Evolutionary conservation across 1,139 yeast species (phyloP), one percentile per base, ranked within the genome.

Genomic region (Kodamaea plutei): DNA sequence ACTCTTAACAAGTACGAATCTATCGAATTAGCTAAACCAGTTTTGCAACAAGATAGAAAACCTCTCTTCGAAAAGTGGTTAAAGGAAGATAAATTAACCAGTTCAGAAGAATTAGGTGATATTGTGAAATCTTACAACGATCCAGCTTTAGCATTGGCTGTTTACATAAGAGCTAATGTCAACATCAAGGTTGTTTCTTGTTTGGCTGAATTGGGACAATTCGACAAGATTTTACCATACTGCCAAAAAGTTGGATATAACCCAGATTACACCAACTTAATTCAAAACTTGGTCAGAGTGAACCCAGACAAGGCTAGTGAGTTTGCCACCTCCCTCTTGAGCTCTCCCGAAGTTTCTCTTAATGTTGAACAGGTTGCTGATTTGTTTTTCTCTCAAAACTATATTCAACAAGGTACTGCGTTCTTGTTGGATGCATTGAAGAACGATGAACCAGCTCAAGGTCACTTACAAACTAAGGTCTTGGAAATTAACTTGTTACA

Each of bases 271-370:
- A 76, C 94, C 30, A 84, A 85, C 41, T 73, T 93, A 62, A 77
- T 93, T 49, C 96, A 94, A 57, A 85, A 87, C 60, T 76, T 93
- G 52, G 80, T 91, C 30, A 79, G 96, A 58, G 79, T 84, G 27
- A 88, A 84, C 54, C 96, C 98, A n/a, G 99, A 93, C 52, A 87
- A 87, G 59, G 98, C 96, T 17, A 85, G 96, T 34, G 98, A 91
- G 59, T 91, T 93, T 65, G 97, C 98, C 9, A 81, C 89, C 26
- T 84, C 88, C 43, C 72, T 93, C 39, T 76, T 87, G 43, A 72
- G 78, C 45, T 67, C 76, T 31, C 74, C 76, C 17, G 78, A 76
- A 29, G 66, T 79, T 25, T 74, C 78, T 43, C 64, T 89, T 44
- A 87, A 89, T 47, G 69, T 87, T 43, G 96, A 89, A 64, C 80